Base-by-base conservation (phyloP, 225 moss, liverwort and hornwort genomes). In the Physcomitrium patens region DNA sequence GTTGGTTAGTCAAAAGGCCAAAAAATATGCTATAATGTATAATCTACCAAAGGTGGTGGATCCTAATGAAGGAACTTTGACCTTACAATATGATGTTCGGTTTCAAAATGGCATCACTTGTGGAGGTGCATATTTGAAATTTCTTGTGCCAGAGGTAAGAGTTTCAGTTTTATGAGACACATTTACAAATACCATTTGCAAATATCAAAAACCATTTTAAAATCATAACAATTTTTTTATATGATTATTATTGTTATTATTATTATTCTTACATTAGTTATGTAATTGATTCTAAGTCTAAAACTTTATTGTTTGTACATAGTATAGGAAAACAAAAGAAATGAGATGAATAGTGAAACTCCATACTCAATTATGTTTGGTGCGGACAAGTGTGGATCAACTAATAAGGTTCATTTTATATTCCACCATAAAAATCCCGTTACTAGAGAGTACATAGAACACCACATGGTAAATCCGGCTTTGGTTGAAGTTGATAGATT, bases 321-420 rank as follows among this genome's bases (percentile, higher is more conserved):
- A 11, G 18, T 73, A 28, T 37, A 78, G 71, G 77, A 72, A 49
- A 77, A 5, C 24, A 74, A 76, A n/a, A 65, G 66, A 2, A 22
- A 69, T 57, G 82, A 88, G 3, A 71, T 88, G 17, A 65, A 85
- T 5, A 67, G 82, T 23, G 72, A 80, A 14, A 77, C 85, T 2
- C 85, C 85, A 9, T 88, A 88, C 55, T 88, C 87, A 5, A 69
- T 88, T 3, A 88, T 88, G 87, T 88, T 88, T 66, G 87, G 87
- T 9, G 82, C 87, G 9, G 87, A 88, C 28, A 84, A 80, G 63
- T 88, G 85, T 49, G 87, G 87, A n/a, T 24, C 82, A 24, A 88
- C 85, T 12, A 88, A 88, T 7, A 88, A 85, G 70, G 63, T 88
- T 0, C 87, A 88, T 20, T 88, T 88, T 3, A 85, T 88, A 37